Percentiles rank a stretch among this genome's conserved stretches.
Evolutionary conservation across 1,284 basidiomycete species (phyloP).

Genomic region (Tylopilus sp.): DNA sequence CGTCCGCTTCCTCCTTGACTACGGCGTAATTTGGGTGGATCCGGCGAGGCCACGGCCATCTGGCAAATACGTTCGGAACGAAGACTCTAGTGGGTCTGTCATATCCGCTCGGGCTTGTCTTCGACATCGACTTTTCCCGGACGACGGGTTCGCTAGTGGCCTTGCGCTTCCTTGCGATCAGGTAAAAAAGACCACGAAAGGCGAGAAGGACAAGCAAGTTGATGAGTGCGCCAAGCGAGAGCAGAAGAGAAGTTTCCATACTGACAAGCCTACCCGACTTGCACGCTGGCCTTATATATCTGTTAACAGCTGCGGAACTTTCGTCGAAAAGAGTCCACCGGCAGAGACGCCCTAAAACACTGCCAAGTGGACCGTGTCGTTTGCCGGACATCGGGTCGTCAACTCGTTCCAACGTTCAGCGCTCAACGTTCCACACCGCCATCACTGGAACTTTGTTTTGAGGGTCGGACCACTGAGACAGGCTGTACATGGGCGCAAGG

Average conservation of each 20-base stretch:
- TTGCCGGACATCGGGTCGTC: background rate
- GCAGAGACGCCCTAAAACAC: too few species aligned
- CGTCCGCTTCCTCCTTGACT: conserved; percentile 8
- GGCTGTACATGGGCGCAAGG: too few species aligned
- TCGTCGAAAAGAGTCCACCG: too few species aligned
- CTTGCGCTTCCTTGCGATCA: background rate
- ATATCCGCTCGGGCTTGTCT: too few species aligned
- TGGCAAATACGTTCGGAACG: conserved; percentile 15
- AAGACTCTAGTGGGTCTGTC: conserved; percentile 6
- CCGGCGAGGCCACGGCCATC: conserved; percentile 21
- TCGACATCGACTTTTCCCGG: too few species aligned
- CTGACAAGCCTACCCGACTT: background rate
- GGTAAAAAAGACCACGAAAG: background rate
- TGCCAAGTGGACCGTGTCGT: background rate
- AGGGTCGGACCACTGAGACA: too few species aligned
- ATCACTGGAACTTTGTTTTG: too few species aligned
- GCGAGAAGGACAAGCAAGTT: background rate
- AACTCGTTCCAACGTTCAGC: background rate
- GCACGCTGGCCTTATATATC: background rate
- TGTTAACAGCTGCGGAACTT: too few species aligned
- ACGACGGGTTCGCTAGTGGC: too few species aligned
- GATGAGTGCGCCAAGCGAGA: background rate
- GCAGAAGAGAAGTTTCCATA: background rate
- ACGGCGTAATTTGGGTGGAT: conserved; percentile 13
- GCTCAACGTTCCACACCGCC: too few species aligned